A percentile compares a stretch with the other conserved stretches of the same genome.
Conservation (phyloP, 2,329 filamentous ascomycete genomes). For the Phaeosphaeriaceae sp. region DNA sequence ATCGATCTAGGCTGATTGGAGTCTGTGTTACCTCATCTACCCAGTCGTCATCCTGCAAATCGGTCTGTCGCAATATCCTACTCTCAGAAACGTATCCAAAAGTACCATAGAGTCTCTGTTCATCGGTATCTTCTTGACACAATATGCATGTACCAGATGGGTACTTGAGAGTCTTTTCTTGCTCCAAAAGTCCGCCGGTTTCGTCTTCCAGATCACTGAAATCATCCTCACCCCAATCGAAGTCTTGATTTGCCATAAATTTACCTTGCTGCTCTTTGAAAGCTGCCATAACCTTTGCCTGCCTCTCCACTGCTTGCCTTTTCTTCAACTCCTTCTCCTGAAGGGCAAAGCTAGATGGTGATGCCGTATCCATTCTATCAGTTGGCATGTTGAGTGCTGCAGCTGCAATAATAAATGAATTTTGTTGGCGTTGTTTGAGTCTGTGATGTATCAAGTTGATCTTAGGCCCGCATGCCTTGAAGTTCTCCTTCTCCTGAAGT, state of each 20-base stretch:
- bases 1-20: conserved; percentile 81
- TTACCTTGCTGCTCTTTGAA: conserved; percentile 97
- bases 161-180: conserved; percentile 84
- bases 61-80: conserved; percentile 83
- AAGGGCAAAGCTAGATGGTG: conserved; percentile 69
- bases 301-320: conserved; percentile 84
- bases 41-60: conserved; percentile 80
- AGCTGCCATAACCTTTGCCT: conserved; percentile 95
- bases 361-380: conserved; percentile 81
- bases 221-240: conserved; percentile 90
- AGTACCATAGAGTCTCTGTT: conserved; percentile 86
- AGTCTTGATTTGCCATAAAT: conserved; percentile 86
- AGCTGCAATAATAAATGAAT: conserved; percentile 73
- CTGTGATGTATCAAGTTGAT: conserved; percentile 82
- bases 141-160: conserved; percentile 92
- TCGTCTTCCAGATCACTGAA: conserved; percentile 75
- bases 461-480: conserved; percentile 83
- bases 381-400: conserved; percentile 65
- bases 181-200: conserved; percentile 61
- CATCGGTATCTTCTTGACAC: conserved; percentile 94
- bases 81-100: conserved; percentile 91
- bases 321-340: conserved; percentile 84
- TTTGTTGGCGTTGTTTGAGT: conserved; percentile 82
- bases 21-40: conserved; percentile 81
- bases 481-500: conserved; percentile 70